Evolutionary conservation across 164 flowering plant genomes (phyloP).

Genomic region (Berberis vulgaris): DNA sequence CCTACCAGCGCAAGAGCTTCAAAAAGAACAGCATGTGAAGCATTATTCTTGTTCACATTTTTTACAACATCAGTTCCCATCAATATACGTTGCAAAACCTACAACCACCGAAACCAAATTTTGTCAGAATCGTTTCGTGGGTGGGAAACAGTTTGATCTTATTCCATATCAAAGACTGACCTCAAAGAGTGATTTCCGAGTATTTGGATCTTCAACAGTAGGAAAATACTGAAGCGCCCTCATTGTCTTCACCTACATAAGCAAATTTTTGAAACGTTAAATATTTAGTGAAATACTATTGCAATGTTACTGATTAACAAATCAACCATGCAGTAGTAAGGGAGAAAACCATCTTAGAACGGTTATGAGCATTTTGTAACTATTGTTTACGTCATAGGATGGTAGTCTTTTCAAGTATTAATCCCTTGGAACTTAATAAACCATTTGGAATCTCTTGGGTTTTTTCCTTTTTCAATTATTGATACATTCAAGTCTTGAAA

Average conservation of each 20-base stretch:
- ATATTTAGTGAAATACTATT: background rate
- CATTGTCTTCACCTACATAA: constrained; percentile 91
- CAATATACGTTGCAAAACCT: constrained; percentile 91
- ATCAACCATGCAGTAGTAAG: too few relatives aligned
- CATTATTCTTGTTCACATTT: constrained; percentile 98
- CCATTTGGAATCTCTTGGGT: too few relatives aligned
- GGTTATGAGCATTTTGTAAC: too few relatives aligned
- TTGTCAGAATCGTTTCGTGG: constrained; percentile 6
- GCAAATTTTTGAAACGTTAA: background rate
- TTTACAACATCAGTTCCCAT: constrained; percentile 99
- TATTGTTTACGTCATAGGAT: too few relatives aligned
- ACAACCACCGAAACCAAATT: constrained; percentile 10
- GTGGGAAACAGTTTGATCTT: background rate
- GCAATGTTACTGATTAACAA: background rate
- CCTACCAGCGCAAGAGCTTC: constrained; percentile 98
- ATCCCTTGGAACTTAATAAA: too few relatives aligned
- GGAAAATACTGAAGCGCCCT: constrained; percentile 99
- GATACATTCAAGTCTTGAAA: too few relatives aligned
- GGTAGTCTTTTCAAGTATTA: too few relatives aligned
- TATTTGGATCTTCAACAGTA: constrained; percentile 92
- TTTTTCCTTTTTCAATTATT: too few relatives aligned
- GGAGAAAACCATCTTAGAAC: too few relatives aligned
- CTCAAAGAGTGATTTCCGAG: constrained; percentile 92
- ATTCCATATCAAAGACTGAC: constrained; percentile 23
- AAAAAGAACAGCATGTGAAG: constrained; percentile 98